Base-by-base conservation (phyloP, 139 green algal genomes). In the Coccomyxa sp. region DNA sequence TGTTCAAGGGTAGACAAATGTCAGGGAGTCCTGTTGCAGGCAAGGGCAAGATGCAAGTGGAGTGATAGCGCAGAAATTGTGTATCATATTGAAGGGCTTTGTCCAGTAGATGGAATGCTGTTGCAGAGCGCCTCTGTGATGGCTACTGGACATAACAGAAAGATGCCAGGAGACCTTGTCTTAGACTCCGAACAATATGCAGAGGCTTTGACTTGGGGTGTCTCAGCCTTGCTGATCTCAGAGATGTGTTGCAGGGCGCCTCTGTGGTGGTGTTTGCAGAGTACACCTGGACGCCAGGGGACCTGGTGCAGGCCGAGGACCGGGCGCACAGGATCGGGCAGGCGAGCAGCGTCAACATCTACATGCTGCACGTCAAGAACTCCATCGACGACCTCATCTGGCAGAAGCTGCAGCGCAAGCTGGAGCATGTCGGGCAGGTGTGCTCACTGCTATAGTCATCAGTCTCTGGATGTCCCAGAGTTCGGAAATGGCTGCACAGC, bases 331-430 rank as follows among this genome's bases (percentile, higher is more conserved):
- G 90, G 73, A 92, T 93, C 35, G 90, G 89, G 2, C 90, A 95
- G 82, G 75, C 76, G 50, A 84, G 68, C 72, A 79, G 71, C 5
- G 92, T 97, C 22, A 91, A 90, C 75, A 86, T 97, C 24, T 87
- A 92, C 22, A 94, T 91, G 81, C 83, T 97, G 41, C 88, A 95
- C 75, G 93, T 92, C 12, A 82, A 80, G 50, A 78, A 78, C 77
- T 95, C 88, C 55, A 89, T 96, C 22, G 95, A 98, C 79, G 95
- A 98, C 77, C 83, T 98, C 39, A 98, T 95, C 14, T 95, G 91
- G 91, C 9, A 22, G 29, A 74, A 39, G 12, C 70, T 87, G 22
- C 76, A 87, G 74, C 84, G 69, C 83, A 97, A 97, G 84, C 83
- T 97, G 55, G 88, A 89, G 76, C 90, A 85, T 70, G 85, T 96